A percentile compares a stretch with the other conserved stretches of the same genome.
These are phyloP conservation scores for Ceratocystis eucalypticola DNA, from an alignment of 2,329 filamentous ascomycete species.

Conservation along the genomic window DNA sequence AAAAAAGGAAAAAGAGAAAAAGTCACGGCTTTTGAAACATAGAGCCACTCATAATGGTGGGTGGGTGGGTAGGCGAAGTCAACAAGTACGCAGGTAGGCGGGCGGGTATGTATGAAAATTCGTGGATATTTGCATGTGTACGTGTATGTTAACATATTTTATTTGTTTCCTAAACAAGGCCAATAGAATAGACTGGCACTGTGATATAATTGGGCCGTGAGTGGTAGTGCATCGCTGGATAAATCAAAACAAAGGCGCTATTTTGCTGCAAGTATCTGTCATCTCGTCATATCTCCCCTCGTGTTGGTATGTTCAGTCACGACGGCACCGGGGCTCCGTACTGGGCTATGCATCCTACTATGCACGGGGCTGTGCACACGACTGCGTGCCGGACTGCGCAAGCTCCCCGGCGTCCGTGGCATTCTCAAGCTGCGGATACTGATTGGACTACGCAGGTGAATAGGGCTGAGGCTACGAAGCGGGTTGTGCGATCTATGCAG, in stretches of 20 bases:
- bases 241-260: constrained; percentile 1
- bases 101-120: background rate
- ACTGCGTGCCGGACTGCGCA: constrained; percentile 10
- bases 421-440: constrained; percentile 16
- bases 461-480: constrained; percentile 5
- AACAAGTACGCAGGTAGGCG: background rate
- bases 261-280: constrained; percentile 1
- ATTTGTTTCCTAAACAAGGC: background rate
- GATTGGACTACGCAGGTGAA: constrained; percentile 15
- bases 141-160: background rate
- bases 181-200: constrained; percentile 2
- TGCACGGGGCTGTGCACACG: constrained; percentile 5
- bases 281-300: constrained; percentile 7
- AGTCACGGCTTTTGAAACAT: background rate
- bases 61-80: too few species aligned
- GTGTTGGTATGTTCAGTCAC: background rate
- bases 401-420: constrained; percentile 12
- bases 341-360: constrained; percentile 1
- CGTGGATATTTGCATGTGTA: background rate
- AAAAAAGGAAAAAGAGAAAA: background rate
- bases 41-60: too few species aligned
- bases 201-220: background rate
- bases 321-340: background rate
- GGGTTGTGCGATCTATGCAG: constrained; percentile 8
- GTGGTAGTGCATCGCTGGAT: background rate